These are phyloP conservation scores for Nigrospora sphaerica DNA, from an alignment of 2,329 filamentous ascomycete species.

Conservation along the genomic window DNA sequence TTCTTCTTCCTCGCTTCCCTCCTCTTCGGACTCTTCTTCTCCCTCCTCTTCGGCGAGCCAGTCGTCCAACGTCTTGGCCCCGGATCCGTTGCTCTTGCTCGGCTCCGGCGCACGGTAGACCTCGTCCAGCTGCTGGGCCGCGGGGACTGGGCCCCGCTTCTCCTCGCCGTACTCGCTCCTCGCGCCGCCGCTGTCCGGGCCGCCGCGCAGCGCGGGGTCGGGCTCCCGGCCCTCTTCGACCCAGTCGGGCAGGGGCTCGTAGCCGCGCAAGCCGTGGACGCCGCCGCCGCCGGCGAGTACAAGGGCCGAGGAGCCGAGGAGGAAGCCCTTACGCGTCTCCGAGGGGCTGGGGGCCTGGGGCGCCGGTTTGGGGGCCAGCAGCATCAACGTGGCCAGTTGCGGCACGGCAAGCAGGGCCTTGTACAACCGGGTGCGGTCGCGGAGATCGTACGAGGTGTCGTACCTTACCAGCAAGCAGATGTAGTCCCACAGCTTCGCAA, in stretches of 20 bases:
- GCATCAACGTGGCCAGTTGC: constrained; percentile 82
- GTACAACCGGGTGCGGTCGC: constrained; percentile 85
- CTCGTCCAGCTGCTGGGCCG: constrained; percentile 57
- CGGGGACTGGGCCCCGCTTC: constrained; percentile 39
- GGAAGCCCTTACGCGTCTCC: constrained; percentile 69
- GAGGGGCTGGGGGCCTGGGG: constrained; percentile 87
- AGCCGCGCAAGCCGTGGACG: constrained; percentile 68
- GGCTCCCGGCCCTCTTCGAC: constrained; percentile 75
- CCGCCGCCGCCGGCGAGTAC: constrained; percentile 73
- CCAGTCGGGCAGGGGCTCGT: constrained; percentile 77
- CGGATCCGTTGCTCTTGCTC: constrained; percentile 24
- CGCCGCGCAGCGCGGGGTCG: constrained; percentile 57
- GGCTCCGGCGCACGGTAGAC: constrained; percentile 36
- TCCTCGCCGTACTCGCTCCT: constrained; percentile 30
- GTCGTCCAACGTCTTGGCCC: constrained; percentile 80
- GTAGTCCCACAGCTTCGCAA: constrained; percentile 77
- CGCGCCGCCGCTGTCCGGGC: constrained; percentile 21
- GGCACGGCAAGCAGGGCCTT: constrained; percentile 75
- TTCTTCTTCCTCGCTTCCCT: constrained; percentile 21
- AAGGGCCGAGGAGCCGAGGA: constrained; percentile 78
- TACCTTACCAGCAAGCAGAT: constrained; percentile 80
- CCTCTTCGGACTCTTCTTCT: constrained; percentile 48
- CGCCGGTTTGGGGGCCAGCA: constrained; percentile 89
- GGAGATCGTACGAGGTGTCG: constrained; percentile 89
- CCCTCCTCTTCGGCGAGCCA: constrained; percentile 75